phyloP scores from a whole-genome alignment of 306 rosid genomes.

The Ceratonia siliqua region DNA sequence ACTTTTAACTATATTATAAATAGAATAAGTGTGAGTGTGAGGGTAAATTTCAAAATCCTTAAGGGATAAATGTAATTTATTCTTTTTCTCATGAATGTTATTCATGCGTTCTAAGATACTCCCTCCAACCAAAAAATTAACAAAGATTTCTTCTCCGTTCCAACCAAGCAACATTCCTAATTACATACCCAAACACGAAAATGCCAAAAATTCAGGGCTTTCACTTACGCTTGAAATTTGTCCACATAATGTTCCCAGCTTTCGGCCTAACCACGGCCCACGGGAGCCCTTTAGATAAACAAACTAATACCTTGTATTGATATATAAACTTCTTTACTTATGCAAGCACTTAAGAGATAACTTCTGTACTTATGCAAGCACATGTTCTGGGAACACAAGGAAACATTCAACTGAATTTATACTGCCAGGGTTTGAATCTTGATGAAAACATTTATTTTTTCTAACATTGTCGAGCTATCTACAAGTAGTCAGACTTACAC shows the following conservation, averaged over 20 bases:
- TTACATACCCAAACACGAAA: neutral
- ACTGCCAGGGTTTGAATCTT: neutral
- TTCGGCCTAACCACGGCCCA: neutral
- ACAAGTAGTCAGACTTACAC: slow-evolving; percentile 11
- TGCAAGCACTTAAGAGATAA: too few relatives aligned
- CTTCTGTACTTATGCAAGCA: neutral
- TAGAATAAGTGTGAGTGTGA: too few relatives aligned
- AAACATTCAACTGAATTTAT: neutral
- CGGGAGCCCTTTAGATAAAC: neutral
- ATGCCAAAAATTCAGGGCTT: neutral
- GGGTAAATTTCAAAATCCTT: too few relatives aligned
- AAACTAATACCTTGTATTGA: neutral
- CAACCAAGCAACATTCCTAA: neutral
- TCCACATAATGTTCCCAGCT: neutral
- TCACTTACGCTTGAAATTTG: neutral
- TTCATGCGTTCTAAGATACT: neutral
- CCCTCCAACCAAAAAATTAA: neutral
- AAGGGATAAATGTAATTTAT: too few relatives aligned
- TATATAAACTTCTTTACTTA: neutral
- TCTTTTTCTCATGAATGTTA: neutral
- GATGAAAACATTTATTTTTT: slow-evolving; percentile 26
- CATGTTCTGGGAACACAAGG: neutral
- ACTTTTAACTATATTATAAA: too few relatives aligned
- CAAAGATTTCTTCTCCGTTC: neutral
- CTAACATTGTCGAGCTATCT: slow-evolving; percentile 13